A percentile compares a stretch with the other conserved stretches of the same genome.
phyloP scores from a whole-genome alignment of 306 rosid species.

The Dalbergia cochinchinensis region DNA sequence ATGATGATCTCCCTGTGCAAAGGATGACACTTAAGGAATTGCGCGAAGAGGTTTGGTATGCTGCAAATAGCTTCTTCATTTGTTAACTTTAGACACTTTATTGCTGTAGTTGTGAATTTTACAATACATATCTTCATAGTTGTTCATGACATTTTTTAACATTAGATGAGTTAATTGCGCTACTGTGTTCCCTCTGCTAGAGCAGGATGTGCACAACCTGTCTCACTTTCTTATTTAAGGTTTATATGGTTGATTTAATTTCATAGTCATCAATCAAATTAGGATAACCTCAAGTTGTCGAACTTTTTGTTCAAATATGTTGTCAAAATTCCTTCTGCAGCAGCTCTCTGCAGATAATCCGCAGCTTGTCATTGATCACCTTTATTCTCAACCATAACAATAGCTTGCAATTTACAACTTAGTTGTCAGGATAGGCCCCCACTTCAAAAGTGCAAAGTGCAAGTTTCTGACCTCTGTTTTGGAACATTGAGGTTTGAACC shows the following conservation, averaged over 20 bases:
- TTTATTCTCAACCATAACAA: conserved; percentile 13
- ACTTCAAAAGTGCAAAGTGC: conserved; percentile 13
- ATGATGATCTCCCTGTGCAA: conserved; percentile 69
- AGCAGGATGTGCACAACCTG: conserved; percentile 5
- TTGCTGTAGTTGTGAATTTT: conserved; percentile 13
- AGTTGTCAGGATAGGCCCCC: conserved; percentile 28
- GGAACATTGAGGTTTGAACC: conserved; percentile 20
- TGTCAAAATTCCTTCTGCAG: background rate
- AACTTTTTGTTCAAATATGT: background rate
- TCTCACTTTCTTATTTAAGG: conserved; percentile 20
- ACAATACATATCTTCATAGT: background rate
- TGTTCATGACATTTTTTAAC: background rate
- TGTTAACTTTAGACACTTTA: conserved; percentile 4
- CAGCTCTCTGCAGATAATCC: background rate
- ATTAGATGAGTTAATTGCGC: conserved; percentile 7
- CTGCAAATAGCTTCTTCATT: conserved; percentile 21
- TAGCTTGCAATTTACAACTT: conserved; percentile 2
- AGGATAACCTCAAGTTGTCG: conserved; percentile 19
- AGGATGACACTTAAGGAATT: conserved; percentile 73
- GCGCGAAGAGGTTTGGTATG: conserved; percentile 88
- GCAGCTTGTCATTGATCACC: background rate
- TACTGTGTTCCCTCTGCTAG: conserved; percentile 17
- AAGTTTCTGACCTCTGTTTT: conserved; percentile 6
- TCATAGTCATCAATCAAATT: conserved; percentile 12
- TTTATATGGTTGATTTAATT: conserved; percentile 29